A percentile compares a stretch with the other conserved stretches of the same genome.
These are phyloP conservation scores for Galerina sulciceps DNA, from an alignment of 768 basidiomycete genomes.

Conservation along the genomic window DNA sequence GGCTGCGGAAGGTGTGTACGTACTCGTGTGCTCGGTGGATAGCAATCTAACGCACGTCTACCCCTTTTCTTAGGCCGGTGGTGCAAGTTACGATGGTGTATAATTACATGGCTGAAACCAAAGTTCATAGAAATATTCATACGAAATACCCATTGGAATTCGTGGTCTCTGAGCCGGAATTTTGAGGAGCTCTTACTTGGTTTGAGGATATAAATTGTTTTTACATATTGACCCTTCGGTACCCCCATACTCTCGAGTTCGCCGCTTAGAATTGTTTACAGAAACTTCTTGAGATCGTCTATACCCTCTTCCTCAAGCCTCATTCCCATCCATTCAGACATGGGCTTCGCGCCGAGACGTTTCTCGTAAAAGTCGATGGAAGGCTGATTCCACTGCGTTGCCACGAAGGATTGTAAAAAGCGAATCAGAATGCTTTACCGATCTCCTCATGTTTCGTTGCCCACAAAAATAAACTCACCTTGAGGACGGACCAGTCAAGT, in stretches of 20 bases:
- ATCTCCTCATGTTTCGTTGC: constrained; percentile 18
- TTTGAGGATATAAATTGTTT: constrained; percentile 1
- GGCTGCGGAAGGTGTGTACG: constrained; percentile 74
- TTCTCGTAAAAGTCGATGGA: constrained; percentile 94
- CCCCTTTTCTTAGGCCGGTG: constrained; percentile 65
- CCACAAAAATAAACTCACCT: constrained; percentile 54
- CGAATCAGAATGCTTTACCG: constrained; percentile 15
- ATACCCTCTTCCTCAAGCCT: constrained; percentile 75
- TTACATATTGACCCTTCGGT: constrained; percentile 1
- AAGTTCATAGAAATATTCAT: constrained; percentile 14
- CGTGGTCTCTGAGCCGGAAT: background rate
- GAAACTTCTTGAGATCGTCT: constrained; percentile 56
- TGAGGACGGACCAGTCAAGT: constrained; percentile 82
- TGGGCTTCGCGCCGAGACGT: constrained; percentile 72
- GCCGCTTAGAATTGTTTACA: constrained; percentile 18
- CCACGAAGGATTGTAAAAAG: constrained; percentile 16
- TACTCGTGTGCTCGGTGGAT: constrained; percentile 10
- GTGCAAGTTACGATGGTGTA: constrained; percentile 88
- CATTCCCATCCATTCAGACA: constrained; percentile 92
- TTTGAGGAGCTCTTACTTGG: background rate
- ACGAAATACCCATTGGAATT: constrained; percentile 18
- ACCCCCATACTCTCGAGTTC: constrained; percentile 11
- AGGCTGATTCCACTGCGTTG: constrained; percentile 85
- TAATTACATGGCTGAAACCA: constrained; percentile 34
- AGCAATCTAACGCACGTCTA: constrained; percentile 16